Base-by-base conservation (phyloP, 108 stramenopile genomes). In the Skeletonema costatum region DNA sequence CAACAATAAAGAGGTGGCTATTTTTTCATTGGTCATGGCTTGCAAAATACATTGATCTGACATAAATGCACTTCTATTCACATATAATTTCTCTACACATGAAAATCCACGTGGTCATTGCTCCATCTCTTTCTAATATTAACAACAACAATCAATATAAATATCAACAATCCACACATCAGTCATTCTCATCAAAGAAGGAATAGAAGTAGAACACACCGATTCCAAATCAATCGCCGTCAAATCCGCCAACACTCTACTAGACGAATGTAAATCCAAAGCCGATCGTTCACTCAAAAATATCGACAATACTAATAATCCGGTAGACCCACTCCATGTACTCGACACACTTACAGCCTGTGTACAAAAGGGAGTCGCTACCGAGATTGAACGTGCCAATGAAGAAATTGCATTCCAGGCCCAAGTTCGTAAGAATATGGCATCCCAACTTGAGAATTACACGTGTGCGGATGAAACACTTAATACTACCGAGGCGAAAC, bases 341-440 rank as follows among this genome's bases (percentile, higher is more conserved):
- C 46, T 82, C 39, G 77, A 85, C 2, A 68, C 41, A 33, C 36
- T 90, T 16, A 42, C 86, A 0, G 71, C 72, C 10, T 92, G 91
- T 71, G 81, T 92, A 64, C 70, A 92, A 73, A 56, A 58, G 5
- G 70, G 84, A 4, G 63, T 89, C 11, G 82, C 82, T 10, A 50
- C 48, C 1, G 80, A 81, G 36, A 67, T 92, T 30, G 68, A 74
- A 59, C 74, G 76, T 16, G 70, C 86, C 68, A 93, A 88, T 66
- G 90, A 93, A 68, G 91, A 93, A 79, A 74, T 96, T 32, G 68
- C 84, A 0, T 90, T 90, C 42, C 87, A 96, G 64, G 71, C 80
- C 8, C 62, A 67, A 2, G 70, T 91, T 70, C 88, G 93, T 7
- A 87, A 69, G 33, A 59, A 70, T 13, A 87, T 94, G 77, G 87